Conservation (phyloP, 108 stramenopile species). For the Cyclotella cryptica region DNA sequence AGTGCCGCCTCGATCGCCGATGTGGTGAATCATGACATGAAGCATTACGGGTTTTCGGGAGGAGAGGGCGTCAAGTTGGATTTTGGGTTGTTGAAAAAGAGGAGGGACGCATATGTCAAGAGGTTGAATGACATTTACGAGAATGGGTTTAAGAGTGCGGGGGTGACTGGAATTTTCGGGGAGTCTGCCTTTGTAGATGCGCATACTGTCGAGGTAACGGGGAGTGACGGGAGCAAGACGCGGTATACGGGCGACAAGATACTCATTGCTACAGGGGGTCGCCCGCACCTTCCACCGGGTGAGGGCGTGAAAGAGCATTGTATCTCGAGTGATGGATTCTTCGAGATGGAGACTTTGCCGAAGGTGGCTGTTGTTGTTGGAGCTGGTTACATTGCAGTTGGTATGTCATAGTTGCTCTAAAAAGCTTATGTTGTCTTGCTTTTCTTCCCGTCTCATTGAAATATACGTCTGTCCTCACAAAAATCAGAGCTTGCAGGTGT, state of each 20-base stretch:
- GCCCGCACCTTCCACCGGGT: conserved; percentile 70
- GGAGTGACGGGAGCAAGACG: conserved; percentile 24
- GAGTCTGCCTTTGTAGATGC: conserved; percentile 59
- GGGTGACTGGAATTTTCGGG: conserved; percentile 64
- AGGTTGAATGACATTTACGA: conserved; percentile 90
- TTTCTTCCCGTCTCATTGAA: neutral
- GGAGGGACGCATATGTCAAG: conserved; percentile 87
- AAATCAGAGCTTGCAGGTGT: conserved; percentile 87
- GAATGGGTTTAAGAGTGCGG: conserved; percentile 62
- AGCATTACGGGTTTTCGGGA: conserved; percentile 52
- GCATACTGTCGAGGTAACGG: conserved; percentile 62
- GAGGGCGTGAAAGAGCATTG: conserved; percentile 78
- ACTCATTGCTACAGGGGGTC: conserved; percentile 92
- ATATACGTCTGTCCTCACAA: neutral
- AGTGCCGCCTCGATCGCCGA: conserved; percentile 75
- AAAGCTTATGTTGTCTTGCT: neutral
- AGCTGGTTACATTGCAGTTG: conserved; percentile 97
- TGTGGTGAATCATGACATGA: conserved; percentile 67
- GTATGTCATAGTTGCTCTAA: neutral
- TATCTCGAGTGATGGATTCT: conserved; percentile 93
- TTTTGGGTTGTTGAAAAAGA: conserved; percentile 81
- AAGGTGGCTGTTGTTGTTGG: conserved; percentile 91
- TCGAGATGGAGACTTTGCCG: conserved; percentile 89
- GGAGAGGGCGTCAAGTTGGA: conserved; percentile 58
- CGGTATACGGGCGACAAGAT: conserved; percentile 69